Base-by-base conservation (phyloP, 352 stramenopile genomes). In the Phytopythium montanum region DNA sequence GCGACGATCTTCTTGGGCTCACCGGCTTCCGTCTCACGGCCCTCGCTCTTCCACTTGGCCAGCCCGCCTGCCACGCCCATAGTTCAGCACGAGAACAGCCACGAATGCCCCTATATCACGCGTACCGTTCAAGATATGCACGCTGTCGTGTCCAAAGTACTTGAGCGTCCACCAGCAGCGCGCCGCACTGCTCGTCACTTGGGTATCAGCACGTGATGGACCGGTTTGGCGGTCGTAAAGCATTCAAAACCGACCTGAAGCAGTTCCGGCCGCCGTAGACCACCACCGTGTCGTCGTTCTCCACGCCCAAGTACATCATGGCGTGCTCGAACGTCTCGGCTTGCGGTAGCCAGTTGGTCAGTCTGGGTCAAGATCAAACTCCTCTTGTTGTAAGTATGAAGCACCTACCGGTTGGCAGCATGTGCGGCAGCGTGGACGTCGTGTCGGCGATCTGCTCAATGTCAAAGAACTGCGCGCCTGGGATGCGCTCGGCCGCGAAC, bases 151-250 rank as follows among this genome's bases (percentile, higher is more conserved):
- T 5, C 90, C 90, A 72, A 97, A 96, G 57, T 79, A 88, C 63
- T 93, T 92, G 65, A 97, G 94, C 59, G 83, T 97, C 80, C 84
- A 96, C 87, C 86, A 96, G 64, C 81, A 88, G 39, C 87, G 81
- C 25, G 86, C 74, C 5, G 81, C 67, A 72, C 85, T 94, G 58
- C 13, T 25, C 8, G 31, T 23, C 12, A 51, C 18, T 10, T 41
- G 7, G 34, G 13, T 12, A 12, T 41, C 34, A 41, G 34, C 8
- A 41, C 34, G 5, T 10, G 33, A 10, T 41, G 34, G 34, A 41
- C 6, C 33, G 10, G 33, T 38, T 10, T 18, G 34, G 9, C 34
- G 8, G 18, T 2, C 8, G 34, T 41, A 18, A 18, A 53, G 16
- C 29, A 34, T 9, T 9, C 29, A 9, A 9, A 36, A 26, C 26